Percentiles rank a stretch among this genome's conserved stretches.
Conservation (phyloP, 257 asterid species). For the Solanum pennellii region DNA sequence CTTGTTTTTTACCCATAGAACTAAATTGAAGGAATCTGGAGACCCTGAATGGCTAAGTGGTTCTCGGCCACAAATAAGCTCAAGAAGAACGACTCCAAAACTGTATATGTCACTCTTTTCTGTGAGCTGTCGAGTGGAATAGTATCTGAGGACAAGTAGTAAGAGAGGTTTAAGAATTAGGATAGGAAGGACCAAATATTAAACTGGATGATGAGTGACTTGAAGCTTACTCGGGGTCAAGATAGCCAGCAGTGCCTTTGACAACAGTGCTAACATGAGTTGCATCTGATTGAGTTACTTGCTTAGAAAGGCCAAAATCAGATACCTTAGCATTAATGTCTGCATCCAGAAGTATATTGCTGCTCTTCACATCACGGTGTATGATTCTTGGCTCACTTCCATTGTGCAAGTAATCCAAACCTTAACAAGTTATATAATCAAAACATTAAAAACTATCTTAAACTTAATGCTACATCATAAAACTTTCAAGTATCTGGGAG, state of each 20-base stretch:
- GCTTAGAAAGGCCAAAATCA: slow-evolving; percentile 92
- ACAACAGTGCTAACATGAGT: slow-evolving; percentile 79
- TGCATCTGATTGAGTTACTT: slow-evolving; percentile 64
- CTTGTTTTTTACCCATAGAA: slow-evolving; percentile 56
- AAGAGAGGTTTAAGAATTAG: not conserved
- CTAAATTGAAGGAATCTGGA: slow-evolving; percentile 90
- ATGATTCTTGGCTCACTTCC: slow-evolving; percentile 79
- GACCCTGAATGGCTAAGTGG: slow-evolving; percentile 81
- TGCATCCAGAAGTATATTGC: slow-evolving; percentile 73
- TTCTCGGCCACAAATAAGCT: slow-evolving; percentile 90
- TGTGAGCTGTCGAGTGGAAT: slow-evolving; percentile 76
- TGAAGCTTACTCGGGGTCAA: slow-evolving; percentile 75
- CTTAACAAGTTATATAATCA: slow-evolving; percentile 9
- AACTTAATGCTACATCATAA: not conserved
- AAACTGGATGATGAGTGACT: not conserved
- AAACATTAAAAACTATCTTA: not conserved
- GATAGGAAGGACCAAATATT: not conserved
- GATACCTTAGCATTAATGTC: slow-evolving; percentile 89
- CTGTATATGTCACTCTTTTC: slow-evolving; percentile 90
- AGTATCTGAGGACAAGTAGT: slow-evolving; percentile 42
- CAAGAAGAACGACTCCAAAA: slow-evolving; percentile 90
- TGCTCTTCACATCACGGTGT: slow-evolving; percentile 88
- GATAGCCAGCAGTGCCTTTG: slow-evolving; percentile 94
- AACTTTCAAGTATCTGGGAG: not conserved
- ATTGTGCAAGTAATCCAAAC: slow-evolving; percentile 81